A percentile compares a stretch with the other conserved stretches of the same genome.
Conservation (phyloP, 2,329 filamentous ascomycete genomes). For the Penicillium corylophilum region DNA sequence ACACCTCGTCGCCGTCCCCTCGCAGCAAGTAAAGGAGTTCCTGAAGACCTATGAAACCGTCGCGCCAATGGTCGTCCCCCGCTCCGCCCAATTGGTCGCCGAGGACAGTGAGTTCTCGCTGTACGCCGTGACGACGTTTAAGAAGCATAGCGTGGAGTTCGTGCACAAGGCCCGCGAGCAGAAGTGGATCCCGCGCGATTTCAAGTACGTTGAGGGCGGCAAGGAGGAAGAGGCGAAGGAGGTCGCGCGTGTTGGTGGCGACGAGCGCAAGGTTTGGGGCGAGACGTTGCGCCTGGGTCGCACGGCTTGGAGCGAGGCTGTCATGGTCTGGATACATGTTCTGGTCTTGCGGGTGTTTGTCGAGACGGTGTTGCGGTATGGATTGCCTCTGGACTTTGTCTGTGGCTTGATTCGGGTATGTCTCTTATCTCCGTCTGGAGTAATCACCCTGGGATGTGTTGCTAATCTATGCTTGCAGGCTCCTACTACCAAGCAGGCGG, state of each 20-base stretch:
- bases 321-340: slow-evolving; percentile 95
- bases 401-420: slow-evolving; percentile 80
- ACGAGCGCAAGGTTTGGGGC: slow-evolving; percentile 89
- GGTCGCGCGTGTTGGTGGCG: slow-evolving; percentile 74
- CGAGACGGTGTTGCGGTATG: slow-evolving; percentile 95
- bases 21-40: slow-evolving; percentile 79
- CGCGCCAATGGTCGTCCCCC: slow-evolving; percentile 87
- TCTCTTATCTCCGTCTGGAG: slow-evolving; percentile 4
- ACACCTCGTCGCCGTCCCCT: slow-evolving; percentile 86
- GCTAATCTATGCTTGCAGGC: slow-evolving; percentile 56
- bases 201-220: slow-evolving; percentile 87
- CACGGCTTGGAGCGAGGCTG: slow-evolving; percentile 92
- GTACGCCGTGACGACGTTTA: slow-evolving; percentile 88
- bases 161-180: slow-evolving; percentile 87
- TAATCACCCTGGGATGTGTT: neutral
- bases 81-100: slow-evolving; percentile 75
- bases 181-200: slow-evolving; percentile 93
- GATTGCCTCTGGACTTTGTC: slow-evolving; percentile 85
- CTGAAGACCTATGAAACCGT: slow-evolving; percentile 85
- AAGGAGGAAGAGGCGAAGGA: slow-evolving; percentile 87
- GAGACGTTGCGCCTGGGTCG: slow-evolving; percentile 83
- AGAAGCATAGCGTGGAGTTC: slow-evolving; percentile 85
- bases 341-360: slow-evolving; percentile 91
- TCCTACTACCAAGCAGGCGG: slow-evolving; percentile 68
- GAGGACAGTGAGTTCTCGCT: slow-evolving; percentile 87